Evolutionary conservation across 2,329 filamentous ascomycete species (phyloP).

Genomic region (Aplosporella prunicola): DNA sequence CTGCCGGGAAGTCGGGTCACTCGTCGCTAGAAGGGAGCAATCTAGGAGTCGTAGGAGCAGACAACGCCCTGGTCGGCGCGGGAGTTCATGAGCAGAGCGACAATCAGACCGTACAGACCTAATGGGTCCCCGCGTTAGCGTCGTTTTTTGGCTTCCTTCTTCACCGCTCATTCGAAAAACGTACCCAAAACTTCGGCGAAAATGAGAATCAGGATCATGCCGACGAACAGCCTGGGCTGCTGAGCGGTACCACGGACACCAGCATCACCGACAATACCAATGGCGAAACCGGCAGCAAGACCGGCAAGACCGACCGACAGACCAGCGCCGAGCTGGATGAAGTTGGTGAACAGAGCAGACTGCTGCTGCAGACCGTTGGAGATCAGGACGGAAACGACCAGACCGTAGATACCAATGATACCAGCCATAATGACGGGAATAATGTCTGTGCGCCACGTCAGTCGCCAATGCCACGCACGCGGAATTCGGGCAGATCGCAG

Average conservation of each 20-base stretch:
- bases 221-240: slow-evolving; percentile 80
- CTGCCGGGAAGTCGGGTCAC: slow-evolving; percentile 7
- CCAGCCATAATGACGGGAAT: slow-evolving; percentile 99
- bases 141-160: no score
- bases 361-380: slow-evolving; percentile 43
- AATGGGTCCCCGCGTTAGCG: no score
- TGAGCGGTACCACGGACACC: slow-evolving; percentile 81
- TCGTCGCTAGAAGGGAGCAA: not conserved
- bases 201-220: slow-evolving; percentile 99
- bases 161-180: slow-evolving; percentile 24
- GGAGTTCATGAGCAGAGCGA: slow-evolving; percentile 99
- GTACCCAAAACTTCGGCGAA: slow-evolving; percentile 96
- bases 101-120: slow-evolving; percentile 99
- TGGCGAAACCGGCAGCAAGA: slow-evolving; percentile 77
- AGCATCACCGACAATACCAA: slow-evolving; percentile 59
- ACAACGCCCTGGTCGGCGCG: slow-evolving; percentile 43
- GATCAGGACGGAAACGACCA: slow-evolving; percentile 46
- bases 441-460: slow-evolving; percentile 59
- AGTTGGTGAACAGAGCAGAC: slow-evolving; percentile 40
- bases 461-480: slow-evolving; percentile 12
- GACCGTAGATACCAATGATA: slow-evolving; percentile 94
- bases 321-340: slow-evolving; percentile 46
- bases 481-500: slow-evolving; percentile 8
- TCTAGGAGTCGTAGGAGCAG: slow-evolving; percentile 12
- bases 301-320: slow-evolving; percentile 67